These are phyloP conservation scores for Phialemonium atrogriseum DNA, from an alignment of 2,329 filamentous ascomycete genomes.

Conservation along the genomic window DNA sequence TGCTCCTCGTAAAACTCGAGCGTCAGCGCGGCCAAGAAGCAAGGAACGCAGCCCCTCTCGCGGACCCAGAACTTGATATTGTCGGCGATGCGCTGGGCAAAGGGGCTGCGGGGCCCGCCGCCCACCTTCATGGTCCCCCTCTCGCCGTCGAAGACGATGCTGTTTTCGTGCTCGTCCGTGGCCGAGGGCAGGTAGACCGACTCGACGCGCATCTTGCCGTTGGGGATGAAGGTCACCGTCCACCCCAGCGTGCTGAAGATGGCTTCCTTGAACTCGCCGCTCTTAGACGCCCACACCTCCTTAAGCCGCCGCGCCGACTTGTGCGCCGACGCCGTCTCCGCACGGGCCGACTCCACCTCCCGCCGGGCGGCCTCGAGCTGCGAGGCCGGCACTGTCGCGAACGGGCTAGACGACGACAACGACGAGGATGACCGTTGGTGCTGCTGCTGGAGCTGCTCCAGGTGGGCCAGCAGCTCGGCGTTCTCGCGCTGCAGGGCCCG, in stretches of 20 bases:
- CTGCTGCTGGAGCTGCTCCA: slow-evolving; percentile 48
- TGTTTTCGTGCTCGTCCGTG: slow-evolving; percentile 63
- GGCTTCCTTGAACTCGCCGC: slow-evolving; percentile 88
- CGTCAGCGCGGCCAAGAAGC: slow-evolving; percentile 84
- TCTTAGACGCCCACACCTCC: slow-evolving; percentile 87
- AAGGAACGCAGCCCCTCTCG: slow-evolving; percentile 86
- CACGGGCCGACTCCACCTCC: slow-evolving; percentile 63
- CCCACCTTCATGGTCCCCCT: slow-evolving; percentile 97
- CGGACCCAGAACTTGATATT: slow-evolving; percentile 95
- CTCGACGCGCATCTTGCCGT: slow-evolving; percentile 89
- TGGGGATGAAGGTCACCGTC: slow-evolving; percentile 94
- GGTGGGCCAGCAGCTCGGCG: slow-evolving; percentile 66
- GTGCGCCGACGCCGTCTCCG: slow-evolving; percentile 63
- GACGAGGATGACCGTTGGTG: too few relatives aligned
- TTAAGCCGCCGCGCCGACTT: slow-evolving; percentile 82
- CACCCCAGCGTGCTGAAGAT: slow-evolving; percentile 88
- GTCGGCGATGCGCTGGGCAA: slow-evolving; percentile 76
- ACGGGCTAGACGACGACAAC: too few relatives aligned
- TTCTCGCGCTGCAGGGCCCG: slow-evolving; percentile 76
- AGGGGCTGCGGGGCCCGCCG: slow-evolving; percentile 77
- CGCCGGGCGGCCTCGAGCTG: slow-evolving; percentile 68
- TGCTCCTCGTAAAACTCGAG: slow-evolving; percentile 84
- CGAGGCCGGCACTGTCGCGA: slow-evolving; percentile 65
- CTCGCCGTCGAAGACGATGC: slow-evolving; percentile 83
- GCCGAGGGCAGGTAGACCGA: slow-evolving; percentile 69